Evolutionary conservation across 495 filamentous ascomycete species (phyloP).

Genomic region (Umbilicaria muhlenbergii): DNA sequence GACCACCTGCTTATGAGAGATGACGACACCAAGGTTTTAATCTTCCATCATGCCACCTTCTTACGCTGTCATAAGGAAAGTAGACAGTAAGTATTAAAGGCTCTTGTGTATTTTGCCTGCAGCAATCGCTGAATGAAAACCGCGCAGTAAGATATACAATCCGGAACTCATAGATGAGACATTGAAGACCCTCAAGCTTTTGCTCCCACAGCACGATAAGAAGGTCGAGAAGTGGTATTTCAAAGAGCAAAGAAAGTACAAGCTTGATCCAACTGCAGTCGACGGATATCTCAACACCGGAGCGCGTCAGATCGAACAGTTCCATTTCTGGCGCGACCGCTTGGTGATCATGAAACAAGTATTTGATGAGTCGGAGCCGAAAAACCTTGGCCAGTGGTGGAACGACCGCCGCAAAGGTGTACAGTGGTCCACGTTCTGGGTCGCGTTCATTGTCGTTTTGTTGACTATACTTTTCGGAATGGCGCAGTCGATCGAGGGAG

Average conservation of each 20-base stretch:
- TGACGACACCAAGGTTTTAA: constrained; percentile 21
- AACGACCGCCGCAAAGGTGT: constrained; percentile 30
- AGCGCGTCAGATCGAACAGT: constrained; percentile 28
- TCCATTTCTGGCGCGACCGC: constrained; percentile 33
- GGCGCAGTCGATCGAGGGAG: constrained; percentile 31
- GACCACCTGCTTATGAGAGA: constrained; percentile 29
- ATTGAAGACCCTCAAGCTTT: constrained; percentile 26
- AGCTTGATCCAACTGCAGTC: constrained; percentile 15
- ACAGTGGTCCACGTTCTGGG: constrained; percentile 42
- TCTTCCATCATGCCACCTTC: constrained; percentile 29
- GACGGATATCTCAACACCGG: constrained; percentile 15
- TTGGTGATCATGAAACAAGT: constrained; percentile 33
- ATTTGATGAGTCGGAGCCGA: constrained; percentile 34
- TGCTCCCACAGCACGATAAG: constrained; percentile 24
- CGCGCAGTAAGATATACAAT: too few relatives aligned
- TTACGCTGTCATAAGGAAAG: neutral
- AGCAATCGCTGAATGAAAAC: too few relatives aligned
- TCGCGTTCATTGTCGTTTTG: constrained; percentile 28
- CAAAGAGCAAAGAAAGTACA: constrained; percentile 5
- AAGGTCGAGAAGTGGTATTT: constrained; percentile 17
- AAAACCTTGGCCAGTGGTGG: constrained; percentile 33
- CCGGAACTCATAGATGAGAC: constrained; percentile 26
- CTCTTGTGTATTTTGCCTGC: too few relatives aligned
- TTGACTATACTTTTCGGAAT: constrained; percentile 36
- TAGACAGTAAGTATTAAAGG: neutral